These are phyloP conservation scores for Boletus huronensis DNA, from an alignment of 768 basidiomycete species.

Conservation along the genomic window DNA sequence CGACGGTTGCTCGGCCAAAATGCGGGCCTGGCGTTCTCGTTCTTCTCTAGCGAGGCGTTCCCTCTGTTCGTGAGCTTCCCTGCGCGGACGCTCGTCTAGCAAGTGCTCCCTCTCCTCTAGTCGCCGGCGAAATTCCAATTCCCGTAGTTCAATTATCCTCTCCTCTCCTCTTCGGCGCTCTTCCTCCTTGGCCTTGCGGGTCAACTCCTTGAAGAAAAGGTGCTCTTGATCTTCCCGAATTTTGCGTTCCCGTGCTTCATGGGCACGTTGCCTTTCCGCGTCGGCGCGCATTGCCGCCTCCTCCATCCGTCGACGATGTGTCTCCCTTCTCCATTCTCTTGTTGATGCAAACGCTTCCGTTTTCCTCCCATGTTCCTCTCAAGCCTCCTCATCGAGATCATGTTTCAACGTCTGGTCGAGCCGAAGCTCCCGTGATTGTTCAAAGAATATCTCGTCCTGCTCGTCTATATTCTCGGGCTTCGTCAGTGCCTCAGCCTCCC, in stretches of 20 bases:
- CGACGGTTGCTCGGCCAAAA: constrained; percentile 18
- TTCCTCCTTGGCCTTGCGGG: constrained; percentile 13
- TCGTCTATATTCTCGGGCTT: constrained; percentile 5
- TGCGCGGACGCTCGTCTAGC: constrained; percentile 4
- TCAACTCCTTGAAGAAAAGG: constrained; percentile 1
- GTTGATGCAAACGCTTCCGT: constrained; percentile 23
- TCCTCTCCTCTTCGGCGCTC: constrained; percentile 9
- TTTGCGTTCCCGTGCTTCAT: constrained; percentile 23
- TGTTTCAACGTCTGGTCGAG: constrained; percentile 11
- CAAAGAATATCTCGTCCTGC: constrained; percentile 26
- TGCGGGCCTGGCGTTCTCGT: constrained; percentile 19
- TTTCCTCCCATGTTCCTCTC: constrained; percentile 13
- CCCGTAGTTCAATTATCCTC: too few relatives aligned
- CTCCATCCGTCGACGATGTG: constrained; percentile 7
- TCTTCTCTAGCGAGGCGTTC: constrained; percentile 20
- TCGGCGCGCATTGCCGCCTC: constrained; percentile 14
- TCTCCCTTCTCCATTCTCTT: constrained; percentile 3
- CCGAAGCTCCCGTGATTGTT: constrained; percentile 18
- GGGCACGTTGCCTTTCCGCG: constrained; percentile 14
- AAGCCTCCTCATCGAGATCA: constrained; percentile 16
- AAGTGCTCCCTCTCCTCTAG: too few relatives aligned
- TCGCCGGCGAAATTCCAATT: too few relatives aligned
- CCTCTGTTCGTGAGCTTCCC: constrained; percentile 9
- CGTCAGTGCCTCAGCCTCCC: constrained; percentile 21
- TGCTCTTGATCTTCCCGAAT: constrained; percentile 24